Evolutionary conservation across 2,329 filamentous ascomycete species (phyloP).

Genomic region (Talaromyces pinophilus): DNA sequence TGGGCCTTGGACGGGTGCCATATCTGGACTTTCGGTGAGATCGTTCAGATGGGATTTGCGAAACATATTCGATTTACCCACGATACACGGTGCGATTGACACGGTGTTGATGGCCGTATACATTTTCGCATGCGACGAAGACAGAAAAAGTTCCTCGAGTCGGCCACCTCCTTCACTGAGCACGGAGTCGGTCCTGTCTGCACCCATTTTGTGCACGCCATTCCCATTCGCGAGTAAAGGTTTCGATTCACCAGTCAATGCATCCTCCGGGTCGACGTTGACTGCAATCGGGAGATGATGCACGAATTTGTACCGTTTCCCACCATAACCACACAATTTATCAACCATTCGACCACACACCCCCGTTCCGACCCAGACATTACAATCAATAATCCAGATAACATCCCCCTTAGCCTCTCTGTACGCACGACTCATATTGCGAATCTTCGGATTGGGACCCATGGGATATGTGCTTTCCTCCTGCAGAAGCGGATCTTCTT

Average conservation of each 20-base stretch:
- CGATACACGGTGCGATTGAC: constrained; percentile 83
- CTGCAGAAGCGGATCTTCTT: constrained; percentile 72
- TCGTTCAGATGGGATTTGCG: constrained; percentile 83
- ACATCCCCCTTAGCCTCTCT: constrained; percentile 83
- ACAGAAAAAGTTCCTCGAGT: constrained; percentile 92
- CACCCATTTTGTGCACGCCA: not conserved
- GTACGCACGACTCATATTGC: constrained; percentile 93
- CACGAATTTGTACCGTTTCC: constrained; percentile 78
- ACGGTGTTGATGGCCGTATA: constrained; percentile 97
- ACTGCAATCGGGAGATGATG: constrained; percentile 89
- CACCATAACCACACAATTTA: constrained; percentile 69
- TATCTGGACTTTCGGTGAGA: constrained; percentile 58
- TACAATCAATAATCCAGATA: constrained; percentile 94
- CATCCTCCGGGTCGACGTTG: constrained; percentile 57
- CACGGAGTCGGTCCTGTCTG: constrained; percentile 30
- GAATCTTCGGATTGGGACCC: constrained; percentile 96
- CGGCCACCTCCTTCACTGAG: constrained; percentile 67
- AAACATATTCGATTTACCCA: constrained; percentile 99
- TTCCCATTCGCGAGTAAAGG: constrained; percentile 30
- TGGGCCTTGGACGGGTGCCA: constrained; percentile 30
- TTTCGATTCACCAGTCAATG: constrained; percentile 31
- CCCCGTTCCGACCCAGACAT: constrained; percentile 83
- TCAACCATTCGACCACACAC: constrained; percentile 88
- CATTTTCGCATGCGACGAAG: constrained; percentile 92
- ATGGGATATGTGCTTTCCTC: constrained; percentile 57